phyloP scores from a whole-genome alignment of 2,329 filamentous ascomycete species.

The Corniculantispora saksenae region DNA sequence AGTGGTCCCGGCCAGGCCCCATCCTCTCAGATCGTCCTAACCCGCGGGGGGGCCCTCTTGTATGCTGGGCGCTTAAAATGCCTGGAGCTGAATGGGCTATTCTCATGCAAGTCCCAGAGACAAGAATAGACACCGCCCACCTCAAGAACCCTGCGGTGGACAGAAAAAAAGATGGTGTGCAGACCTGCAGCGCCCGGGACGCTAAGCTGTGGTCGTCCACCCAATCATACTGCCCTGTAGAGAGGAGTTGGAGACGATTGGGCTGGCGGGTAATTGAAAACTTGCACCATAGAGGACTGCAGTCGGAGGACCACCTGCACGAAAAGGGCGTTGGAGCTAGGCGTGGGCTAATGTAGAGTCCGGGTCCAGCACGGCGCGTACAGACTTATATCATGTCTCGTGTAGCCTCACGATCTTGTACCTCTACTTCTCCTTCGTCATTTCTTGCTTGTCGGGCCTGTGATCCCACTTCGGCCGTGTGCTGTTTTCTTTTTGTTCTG shows the following conservation, averaged over 20 bases:
- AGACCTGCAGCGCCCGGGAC: background rate
- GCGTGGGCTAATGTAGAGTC: background rate
- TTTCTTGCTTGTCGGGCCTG: slow-evolving; percentile 3
- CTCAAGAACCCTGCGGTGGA: background rate
- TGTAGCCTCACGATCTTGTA: slow-evolving; percentile 2
- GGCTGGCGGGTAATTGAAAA: background rate
- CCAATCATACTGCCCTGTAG: slow-evolving; percentile 1
- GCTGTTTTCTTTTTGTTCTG: background rate
- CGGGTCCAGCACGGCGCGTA: slow-evolving; percentile 6
- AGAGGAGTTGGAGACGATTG: background rate
- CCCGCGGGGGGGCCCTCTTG: background rate
- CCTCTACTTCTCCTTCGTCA: background rate
- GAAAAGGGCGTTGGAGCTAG: background rate
- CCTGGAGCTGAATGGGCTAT: background rate
- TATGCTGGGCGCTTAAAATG: slow-evolving; percentile 2
- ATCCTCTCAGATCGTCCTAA: background rate
- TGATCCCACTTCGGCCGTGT: background rate
- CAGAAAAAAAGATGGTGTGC: background rate
- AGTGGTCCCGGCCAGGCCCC: background rate
- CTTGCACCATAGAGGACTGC: background rate
- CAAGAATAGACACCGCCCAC: slow-evolving; percentile 7
- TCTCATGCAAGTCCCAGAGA: background rate
- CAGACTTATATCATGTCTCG: slow-evolving; percentile 12
- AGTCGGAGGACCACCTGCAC: background rate
- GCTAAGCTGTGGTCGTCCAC: background rate